Conservation (phyloP, 441 rosid species). For the Metrosideros polymorpha region DNA sequence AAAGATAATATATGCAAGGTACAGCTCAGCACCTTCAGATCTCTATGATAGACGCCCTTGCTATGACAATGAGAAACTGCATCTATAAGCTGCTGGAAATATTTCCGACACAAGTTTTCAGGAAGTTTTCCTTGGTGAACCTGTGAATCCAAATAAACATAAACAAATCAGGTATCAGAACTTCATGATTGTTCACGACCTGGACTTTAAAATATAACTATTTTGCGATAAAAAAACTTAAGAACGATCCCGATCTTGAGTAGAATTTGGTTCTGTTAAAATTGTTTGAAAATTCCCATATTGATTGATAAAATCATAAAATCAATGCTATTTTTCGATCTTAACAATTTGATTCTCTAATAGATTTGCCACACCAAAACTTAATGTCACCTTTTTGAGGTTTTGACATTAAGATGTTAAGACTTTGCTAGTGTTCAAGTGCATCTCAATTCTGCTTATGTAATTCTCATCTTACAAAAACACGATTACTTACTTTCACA, state of each 20-base stretch:
- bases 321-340: not conserved
- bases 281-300: not conserved
- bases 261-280: not conserved
- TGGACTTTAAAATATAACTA: not conserved
- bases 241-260: not conserved
- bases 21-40: slow-evolving; percentile 51
- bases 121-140: slow-evolving; percentile 60
- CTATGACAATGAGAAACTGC: slow-evolving; percentile 79
- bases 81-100: slow-evolving; percentile 94
- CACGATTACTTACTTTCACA: not conserved
- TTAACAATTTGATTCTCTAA: not conserved
- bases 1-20: not conserved
- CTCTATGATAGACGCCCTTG: slow-evolving; percentile 95
- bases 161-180: not conserved
- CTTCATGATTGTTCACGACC: not conserved
- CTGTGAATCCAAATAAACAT: slow-evolving; percentile 19
- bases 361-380: not conserved
- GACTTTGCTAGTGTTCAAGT: not conserved
- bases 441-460: not conserved
- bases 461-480: not conserved
- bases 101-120: slow-evolving; percentile 64
- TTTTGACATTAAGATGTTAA: not conserved
- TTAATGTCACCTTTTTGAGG: not conserved
- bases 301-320: not conserved
- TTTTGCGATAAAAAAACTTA: not conserved